These are phyloP conservation scores for Apiotrichum veenhuisii DNA, from an alignment of 1,284 basidiomycete species.

Conservation along the genomic window DNA sequence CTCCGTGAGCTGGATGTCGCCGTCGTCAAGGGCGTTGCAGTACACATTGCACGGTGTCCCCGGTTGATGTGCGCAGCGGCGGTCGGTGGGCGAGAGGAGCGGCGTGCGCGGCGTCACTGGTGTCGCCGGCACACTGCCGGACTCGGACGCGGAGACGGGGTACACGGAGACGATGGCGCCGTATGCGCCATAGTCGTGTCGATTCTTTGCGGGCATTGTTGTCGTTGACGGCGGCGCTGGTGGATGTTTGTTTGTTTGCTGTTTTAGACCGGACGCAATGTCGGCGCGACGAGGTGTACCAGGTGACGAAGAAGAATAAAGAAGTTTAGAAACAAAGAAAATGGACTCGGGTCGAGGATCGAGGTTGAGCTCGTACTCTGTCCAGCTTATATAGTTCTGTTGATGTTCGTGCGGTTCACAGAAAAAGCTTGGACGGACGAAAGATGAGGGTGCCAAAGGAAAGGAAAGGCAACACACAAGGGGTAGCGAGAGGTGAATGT, in stretches of 20 bases:
- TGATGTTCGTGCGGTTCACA: too few relatives aligned
- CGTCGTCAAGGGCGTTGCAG: neutral
- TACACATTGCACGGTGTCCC: neutral
- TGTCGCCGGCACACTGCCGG: neutral
- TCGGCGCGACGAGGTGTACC: too few relatives aligned
- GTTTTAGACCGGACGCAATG: too few relatives aligned
- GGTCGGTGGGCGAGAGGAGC: neutral
- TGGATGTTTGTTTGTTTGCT: neutral
- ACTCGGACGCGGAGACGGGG: neutral
- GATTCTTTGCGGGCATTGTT: neutral
- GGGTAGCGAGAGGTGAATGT: too few relatives aligned
- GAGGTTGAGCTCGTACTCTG: too few relatives aligned
- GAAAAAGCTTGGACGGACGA: too few relatives aligned
- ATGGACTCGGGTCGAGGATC: too few relatives aligned
- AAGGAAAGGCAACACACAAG: too few relatives aligned
- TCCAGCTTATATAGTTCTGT: too few relatives aligned
- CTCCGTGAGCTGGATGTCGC: slow-evolving; percentile 15
- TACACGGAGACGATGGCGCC: neutral
- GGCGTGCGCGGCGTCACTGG: neutral
- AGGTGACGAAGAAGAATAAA: too few relatives aligned
- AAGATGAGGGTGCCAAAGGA: too few relatives aligned
- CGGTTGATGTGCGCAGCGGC: neutral
- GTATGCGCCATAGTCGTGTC: neutral
- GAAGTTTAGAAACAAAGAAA: too few relatives aligned
- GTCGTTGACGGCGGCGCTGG: neutral